These are phyloP conservation scores for Candolleomyces eurysporus DNA, from an alignment of 768 basidiomycete species.

Conservation along the genomic window DNA sequence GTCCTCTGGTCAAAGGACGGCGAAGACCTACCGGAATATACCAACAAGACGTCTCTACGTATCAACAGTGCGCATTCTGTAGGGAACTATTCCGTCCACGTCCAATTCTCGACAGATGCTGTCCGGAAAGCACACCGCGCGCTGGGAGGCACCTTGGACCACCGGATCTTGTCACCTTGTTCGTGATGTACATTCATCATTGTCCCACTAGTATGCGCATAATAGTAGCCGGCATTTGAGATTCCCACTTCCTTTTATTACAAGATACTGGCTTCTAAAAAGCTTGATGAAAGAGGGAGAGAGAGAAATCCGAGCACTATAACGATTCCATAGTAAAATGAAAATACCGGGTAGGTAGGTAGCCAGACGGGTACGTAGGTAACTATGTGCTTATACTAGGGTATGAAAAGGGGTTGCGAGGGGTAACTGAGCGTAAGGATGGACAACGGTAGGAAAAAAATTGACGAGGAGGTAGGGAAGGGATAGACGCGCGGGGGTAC, in stretches of 20 bases:
- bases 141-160: conserved; percentile 16
- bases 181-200: background rate
- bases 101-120: conserved; percentile 55
- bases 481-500: background rate
- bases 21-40: conserved; percentile 36
- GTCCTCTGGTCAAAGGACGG: conserved; percentile 58
- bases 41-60: conserved; percentile 51
- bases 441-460: background rate
- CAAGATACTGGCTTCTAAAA: background rate
- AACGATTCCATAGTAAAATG: background rate
- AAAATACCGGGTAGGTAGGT: background rate
- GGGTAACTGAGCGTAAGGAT: background rate
- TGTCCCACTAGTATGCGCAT: background rate
- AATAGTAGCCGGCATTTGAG: no score
- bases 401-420: background rate
- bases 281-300: background rate
- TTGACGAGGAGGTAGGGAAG: background rate
- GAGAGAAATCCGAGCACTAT: background rate
- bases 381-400: background rate
- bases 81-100: conserved; percentile 45
- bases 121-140: conserved; percentile 46
- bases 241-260: background rate
- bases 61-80: conserved; percentile 30
- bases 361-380: background rate
- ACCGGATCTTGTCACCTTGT: conserved; percentile 20